A percentile compares a stretch with the other conserved stretches of the same genome.
Conservation (phyloP, 2,329 filamentous ascomycete genomes). For the Aulographum hederae region DNA sequence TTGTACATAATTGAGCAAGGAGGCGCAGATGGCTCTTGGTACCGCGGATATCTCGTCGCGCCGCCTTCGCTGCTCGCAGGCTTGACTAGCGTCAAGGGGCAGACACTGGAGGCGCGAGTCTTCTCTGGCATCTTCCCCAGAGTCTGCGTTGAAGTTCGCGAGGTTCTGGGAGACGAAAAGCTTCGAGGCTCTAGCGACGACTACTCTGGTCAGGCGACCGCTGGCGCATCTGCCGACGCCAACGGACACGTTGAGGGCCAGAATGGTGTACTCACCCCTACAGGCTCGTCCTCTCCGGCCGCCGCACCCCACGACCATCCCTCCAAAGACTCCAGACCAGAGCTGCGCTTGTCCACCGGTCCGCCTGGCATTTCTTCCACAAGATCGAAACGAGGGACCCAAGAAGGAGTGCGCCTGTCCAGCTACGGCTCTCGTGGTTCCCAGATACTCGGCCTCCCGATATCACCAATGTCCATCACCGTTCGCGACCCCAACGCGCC, state of each 20-base stretch:
- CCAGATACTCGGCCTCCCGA: slow-evolving; percentile 17
- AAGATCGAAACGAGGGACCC: no score
- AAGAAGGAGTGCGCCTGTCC: slow-evolving; percentile 11
- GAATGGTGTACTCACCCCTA: slow-evolving; percentile 5
- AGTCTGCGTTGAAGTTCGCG: slow-evolving; percentile 85
- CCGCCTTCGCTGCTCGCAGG: slow-evolving; percentile 85
- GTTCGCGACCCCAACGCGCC: slow-evolving; percentile 45
- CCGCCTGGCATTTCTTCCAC: neutral
- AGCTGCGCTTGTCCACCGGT: neutral
- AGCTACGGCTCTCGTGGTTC: slow-evolving; percentile 16
- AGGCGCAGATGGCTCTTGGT: slow-evolving; percentile 68
- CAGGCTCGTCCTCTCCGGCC: slow-evolving; percentile 3
- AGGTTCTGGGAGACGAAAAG: slow-evolving; percentile 65
- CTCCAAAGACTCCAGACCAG: neutral
- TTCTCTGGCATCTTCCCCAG: slow-evolving; percentile 97
- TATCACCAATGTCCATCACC: slow-evolving; percentile 20
- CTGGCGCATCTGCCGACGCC: neutral
- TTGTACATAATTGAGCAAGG: slow-evolving; percentile 98
- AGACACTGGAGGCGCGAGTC: slow-evolving; percentile 85
- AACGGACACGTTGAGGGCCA: slow-evolving; percentile 19
- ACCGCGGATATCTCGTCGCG: slow-evolving; percentile 85
- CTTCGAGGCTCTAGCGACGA: slow-evolving; percentile 7
- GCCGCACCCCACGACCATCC: neutral
- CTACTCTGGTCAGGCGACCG: neutral
- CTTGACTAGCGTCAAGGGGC: slow-evolving; percentile 74